These are phyloP conservation scores for Boletus pseudopeckii DNA, from an alignment of 768 basidiomycete genomes.

Conservation along the genomic window DNA sequence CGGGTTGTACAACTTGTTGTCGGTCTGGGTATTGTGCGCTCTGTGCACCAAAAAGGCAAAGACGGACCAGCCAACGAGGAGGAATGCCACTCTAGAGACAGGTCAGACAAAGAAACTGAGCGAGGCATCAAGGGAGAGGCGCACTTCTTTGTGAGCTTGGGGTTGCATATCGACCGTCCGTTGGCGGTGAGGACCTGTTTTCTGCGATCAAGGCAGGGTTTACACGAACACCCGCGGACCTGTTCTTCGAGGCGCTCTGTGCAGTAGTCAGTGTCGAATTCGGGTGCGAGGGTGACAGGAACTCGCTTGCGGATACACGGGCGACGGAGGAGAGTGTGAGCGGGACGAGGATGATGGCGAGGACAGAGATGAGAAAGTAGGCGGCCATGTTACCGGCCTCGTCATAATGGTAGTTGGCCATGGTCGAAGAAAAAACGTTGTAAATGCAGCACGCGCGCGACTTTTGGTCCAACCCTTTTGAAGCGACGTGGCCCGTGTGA, in stretches of 20 bases:
- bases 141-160: conserved; percentile 51
- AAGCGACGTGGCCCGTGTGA: too few species aligned
- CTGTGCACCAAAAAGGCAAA: conserved; percentile 68
- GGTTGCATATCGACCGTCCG: conserved; percentile 46
- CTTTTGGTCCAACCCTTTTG: too few species aligned
- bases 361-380: conserved; percentile 89
- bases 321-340: conserved; percentile 56
- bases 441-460: too few species aligned
- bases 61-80: conserved; percentile 69
- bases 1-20: conserved; percentile 83
- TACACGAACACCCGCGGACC: conserved; percentile 55
- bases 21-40: conserved; percentile 49
- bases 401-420: conserved; percentile 85
- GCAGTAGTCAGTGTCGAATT: conserved; percentile 9
- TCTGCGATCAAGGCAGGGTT: conserved; percentile 56
- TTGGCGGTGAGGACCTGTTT: conserved; percentile 40
- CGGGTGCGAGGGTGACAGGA: neutral
- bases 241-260: conserved; percentile 34
- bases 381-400: conserved; percentile 83
- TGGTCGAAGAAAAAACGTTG: neutral
- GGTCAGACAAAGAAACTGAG: neutral
- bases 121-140: conserved; percentile 3
- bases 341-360: conserved; percentile 80
- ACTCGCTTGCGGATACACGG: conserved; percentile 42
- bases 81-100: conserved; percentile 50